Percentiles rank a stretch among this genome's conserved stretches.
Evolutionary conservation across 352 stramenopile species (phyloP).

Genomic region (Phytophthora sp.): DNA sequence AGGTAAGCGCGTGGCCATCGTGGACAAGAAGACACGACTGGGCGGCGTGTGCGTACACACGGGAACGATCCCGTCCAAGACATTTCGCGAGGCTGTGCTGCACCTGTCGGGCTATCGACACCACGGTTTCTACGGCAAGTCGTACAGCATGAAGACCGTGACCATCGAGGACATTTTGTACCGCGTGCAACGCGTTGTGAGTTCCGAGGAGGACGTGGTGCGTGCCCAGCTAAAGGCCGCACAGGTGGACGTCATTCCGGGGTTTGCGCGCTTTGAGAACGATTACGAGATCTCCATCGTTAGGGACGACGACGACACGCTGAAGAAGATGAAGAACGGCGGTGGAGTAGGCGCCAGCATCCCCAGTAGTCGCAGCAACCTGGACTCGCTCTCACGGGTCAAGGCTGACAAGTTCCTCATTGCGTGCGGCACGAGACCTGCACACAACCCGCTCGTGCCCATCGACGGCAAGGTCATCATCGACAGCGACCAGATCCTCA

Average conservation of each 20-base stretch:
- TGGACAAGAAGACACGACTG: conserved; percentile 69
- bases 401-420: conserved; percentile 85
- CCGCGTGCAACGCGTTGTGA: conserved; percentile 80
- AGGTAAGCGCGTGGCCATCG: conserved; percentile 78
- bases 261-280: conserved; percentile 74
- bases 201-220: conserved; percentile 84
- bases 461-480: conserved; percentile 87
- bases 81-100: conserved; percentile 90
- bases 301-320: conserved; percentile 36
- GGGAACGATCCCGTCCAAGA: conserved; percentile 89
- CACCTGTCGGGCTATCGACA: conserved; percentile 91
- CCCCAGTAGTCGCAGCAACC: conserved; percentile 21
- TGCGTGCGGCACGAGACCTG: conserved; percentile 83
- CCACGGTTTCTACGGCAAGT: conserved; percentile 89
- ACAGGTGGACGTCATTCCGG: conserved; percentile 73
- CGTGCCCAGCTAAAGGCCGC: conserved; percentile 80
- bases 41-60: conserved; percentile 88
- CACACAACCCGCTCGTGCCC: conserved; percentile 76
- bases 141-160: conserved; percentile 84
- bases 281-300: conserved; percentile 84
- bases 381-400: conserved; percentile 51
- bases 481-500: conserved; percentile 86
- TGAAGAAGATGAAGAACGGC: conserved; percentile 7
- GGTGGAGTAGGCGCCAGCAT: too few relatives aligned
- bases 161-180: conserved; percentile 86